A percentile compares a stretch with the other conserved stretches of the same genome.
Conservation (phyloP, 371 early-diverging fungal species). For the Mucor mucedo region DNA sequence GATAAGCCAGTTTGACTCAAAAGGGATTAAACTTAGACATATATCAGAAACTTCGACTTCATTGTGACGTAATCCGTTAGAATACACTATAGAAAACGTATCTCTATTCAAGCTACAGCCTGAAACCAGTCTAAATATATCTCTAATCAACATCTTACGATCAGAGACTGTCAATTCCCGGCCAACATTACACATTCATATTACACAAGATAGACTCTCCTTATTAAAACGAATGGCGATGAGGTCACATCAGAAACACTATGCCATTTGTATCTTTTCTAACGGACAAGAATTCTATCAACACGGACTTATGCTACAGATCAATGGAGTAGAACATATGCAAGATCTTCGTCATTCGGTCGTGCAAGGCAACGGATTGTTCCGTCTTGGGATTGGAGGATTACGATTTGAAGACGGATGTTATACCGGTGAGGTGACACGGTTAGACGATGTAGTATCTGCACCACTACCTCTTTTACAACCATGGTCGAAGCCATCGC, state of each 20-base stretch:
- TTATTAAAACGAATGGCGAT: slow-evolving; percentile 47
- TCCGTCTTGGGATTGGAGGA: slow-evolving; percentile 17
- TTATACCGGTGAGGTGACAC: slow-evolving; percentile 13
- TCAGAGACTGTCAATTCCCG: too few species aligned
- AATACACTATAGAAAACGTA: too few species aligned
- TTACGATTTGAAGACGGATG: neutral
- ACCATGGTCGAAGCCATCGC: slow-evolving; percentile 5
- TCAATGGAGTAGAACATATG: slow-evolving; percentile 28
- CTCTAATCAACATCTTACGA: too few species aligned
- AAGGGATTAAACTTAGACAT: too few species aligned
- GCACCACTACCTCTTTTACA: neutral
- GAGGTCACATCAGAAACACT: slow-evolving; percentile 39
- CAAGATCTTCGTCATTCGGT: slow-evolving; percentile 36
- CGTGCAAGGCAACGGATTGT: slow-evolving; percentile 29
- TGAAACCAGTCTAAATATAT: too few species aligned
- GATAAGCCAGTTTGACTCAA: too few species aligned
- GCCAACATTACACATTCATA: too few species aligned
- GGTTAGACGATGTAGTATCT: slow-evolving; percentile 12
- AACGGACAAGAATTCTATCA: slow-evolving; percentile 21
- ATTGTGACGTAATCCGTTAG: too few species aligned
- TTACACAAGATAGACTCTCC: slow-evolving; percentile 53
- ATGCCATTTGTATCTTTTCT: slow-evolving; percentile 58
- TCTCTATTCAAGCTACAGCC: too few species aligned
- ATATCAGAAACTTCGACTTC: too few species aligned
- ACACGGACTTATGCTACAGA: slow-evolving; percentile 47